These are phyloP conservation scores for Elasticomyces elasticus DNA, from an alignment of 495 filamentous ascomycete genomes.

Conservation along the genomic window DNA sequence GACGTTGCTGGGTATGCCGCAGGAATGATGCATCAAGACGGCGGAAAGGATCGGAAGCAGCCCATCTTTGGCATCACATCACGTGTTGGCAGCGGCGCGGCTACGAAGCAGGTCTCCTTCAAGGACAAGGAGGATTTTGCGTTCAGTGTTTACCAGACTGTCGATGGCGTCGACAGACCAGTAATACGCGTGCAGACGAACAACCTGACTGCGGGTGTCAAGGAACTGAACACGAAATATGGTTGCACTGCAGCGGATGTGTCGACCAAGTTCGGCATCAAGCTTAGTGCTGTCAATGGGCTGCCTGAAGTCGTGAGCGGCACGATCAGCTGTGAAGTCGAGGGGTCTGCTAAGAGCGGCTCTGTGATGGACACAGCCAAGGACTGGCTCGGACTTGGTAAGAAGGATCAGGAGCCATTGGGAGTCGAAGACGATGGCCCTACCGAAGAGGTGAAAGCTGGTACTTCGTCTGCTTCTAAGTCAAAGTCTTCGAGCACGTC, in stretches of 20 bases:
- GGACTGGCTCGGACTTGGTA: conserved; percentile 88
- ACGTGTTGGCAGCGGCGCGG: conserved; percentile 53
- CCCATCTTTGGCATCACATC: conserved; percentile 73
- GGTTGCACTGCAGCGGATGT: conserved; percentile 69
- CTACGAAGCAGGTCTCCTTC: conserved; percentile 69
- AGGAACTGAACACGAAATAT: conserved; percentile 60
- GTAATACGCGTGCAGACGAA: conserved; percentile 46
- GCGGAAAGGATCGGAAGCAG: conserved; percentile 55
- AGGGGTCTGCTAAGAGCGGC: conserved; percentile 58
- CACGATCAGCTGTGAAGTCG: conserved; percentile 73
- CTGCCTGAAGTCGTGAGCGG: conserved; percentile 69
- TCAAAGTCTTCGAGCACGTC: conserved; percentile 39
- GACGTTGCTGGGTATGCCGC: conserved; percentile 66
- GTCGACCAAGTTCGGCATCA: conserved; percentile 65
- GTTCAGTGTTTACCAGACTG: conserved; percentile 68
- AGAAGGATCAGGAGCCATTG: conserved; percentile 67
- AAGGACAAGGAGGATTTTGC: conserved; percentile 75
- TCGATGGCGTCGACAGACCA: conserved; percentile 43
- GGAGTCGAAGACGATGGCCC: conserved; percentile 50
- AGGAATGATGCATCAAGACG: conserved; percentile 53
- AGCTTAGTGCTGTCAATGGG: conserved; percentile 63
- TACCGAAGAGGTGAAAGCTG: conserved; percentile 27
- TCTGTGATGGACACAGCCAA: conserved; percentile 87
- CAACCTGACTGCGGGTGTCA: conserved; percentile 76
- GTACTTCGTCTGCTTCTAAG: conserved; percentile 31